Conservation (phyloP, 495 filamentous ascomycete species). For the Penicillium herquei region DNA sequence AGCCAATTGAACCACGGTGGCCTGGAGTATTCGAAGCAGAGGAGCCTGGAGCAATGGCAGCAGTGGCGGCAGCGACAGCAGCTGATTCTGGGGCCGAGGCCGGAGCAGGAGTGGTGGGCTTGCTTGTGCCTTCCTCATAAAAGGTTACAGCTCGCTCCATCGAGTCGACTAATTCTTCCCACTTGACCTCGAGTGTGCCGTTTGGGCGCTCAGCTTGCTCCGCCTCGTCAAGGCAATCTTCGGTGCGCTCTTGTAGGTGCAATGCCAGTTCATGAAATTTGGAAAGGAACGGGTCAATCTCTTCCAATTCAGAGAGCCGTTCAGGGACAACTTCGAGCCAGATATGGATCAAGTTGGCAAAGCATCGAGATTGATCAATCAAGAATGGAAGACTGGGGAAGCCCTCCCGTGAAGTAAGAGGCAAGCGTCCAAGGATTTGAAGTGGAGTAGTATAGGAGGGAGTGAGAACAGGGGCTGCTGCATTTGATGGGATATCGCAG, state of each 20-base stretch:
- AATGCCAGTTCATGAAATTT: constrained; percentile 77
- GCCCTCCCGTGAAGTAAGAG: constrained; percentile 80
- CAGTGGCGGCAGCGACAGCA: background rate
- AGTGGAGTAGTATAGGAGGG: constrained; percentile 92
- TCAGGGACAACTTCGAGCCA: constrained; percentile 68
- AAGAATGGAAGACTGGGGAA: constrained; percentile 94
- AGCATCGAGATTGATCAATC: constrained; percentile 86
- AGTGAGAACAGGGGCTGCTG: constrained; percentile 61
- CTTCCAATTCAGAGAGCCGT: constrained; percentile 33
- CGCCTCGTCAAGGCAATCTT: constrained; percentile 65
- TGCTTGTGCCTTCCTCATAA: constrained; percentile 38
- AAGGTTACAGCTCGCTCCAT: constrained; percentile 54
- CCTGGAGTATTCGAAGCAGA: constrained; percentile 10
- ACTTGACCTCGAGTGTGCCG: constrained; percentile 58
- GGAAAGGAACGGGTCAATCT: constrained; percentile 36
- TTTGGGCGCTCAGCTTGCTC: constrained; percentile 69
- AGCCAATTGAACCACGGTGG: constrained; percentile 46
- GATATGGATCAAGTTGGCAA: constrained; percentile 80
- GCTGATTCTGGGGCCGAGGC: constrained; percentile 37
- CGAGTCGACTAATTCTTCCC: constrained; percentile 74
- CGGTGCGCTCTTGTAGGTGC: constrained; percentile 67
- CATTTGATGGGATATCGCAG: constrained; percentile 75
- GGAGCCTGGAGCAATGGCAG: background rate
- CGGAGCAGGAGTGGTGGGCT: constrained; percentile 41
- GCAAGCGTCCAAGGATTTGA: constrained; percentile 82